These are phyloP conservation scores for Tuber microsphaerosporum DNA, from an alignment of 495 filamentous ascomycete genomes.

Conservation along the genomic window DNA sequence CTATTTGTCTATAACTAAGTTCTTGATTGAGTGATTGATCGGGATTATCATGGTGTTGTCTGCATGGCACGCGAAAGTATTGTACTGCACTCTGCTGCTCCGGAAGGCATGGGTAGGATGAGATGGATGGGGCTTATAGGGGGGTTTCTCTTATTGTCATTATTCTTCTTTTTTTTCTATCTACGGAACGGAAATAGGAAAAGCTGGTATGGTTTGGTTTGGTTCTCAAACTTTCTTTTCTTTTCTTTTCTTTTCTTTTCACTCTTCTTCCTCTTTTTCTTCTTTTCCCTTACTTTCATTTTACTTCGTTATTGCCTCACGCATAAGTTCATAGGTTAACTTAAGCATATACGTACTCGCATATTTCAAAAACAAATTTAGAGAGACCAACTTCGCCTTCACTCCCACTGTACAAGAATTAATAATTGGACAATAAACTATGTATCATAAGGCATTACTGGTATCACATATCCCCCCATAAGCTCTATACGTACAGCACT, in stretches of 20 bases:
- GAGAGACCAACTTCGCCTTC: slow-evolving; percentile 50
- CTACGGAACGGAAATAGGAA: background rate
- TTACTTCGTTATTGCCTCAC: background rate
- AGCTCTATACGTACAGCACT: background rate
- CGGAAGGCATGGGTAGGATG: background rate
- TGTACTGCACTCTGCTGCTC: background rate
- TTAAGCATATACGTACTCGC: background rate
- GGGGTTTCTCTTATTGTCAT: background rate
- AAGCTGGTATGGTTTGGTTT: background rate
- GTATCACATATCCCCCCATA: background rate
- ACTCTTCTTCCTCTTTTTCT: background rate
- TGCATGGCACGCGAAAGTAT: slow-evolving; percentile 10
- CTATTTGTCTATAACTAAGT: background rate
- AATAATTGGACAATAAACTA: slow-evolving; percentile 14
- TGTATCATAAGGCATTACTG: background rate
- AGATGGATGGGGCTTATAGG: background rate
- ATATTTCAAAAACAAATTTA: slow-evolving; percentile 44
- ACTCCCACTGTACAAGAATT: slow-evolving; percentile 44
- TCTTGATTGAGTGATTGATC: background rate
- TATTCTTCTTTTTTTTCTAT: background rate
- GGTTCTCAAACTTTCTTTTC: background rate
- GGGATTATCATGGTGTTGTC: background rate
- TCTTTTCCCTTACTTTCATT: background rate
- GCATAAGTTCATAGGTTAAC: background rate
- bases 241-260: background rate